Evolutionary conservation across 768 basidiomycete species (phyloP), one percentile per base, ranked within the genome.

Genomic region (Leccinum incarnatum): DNA sequence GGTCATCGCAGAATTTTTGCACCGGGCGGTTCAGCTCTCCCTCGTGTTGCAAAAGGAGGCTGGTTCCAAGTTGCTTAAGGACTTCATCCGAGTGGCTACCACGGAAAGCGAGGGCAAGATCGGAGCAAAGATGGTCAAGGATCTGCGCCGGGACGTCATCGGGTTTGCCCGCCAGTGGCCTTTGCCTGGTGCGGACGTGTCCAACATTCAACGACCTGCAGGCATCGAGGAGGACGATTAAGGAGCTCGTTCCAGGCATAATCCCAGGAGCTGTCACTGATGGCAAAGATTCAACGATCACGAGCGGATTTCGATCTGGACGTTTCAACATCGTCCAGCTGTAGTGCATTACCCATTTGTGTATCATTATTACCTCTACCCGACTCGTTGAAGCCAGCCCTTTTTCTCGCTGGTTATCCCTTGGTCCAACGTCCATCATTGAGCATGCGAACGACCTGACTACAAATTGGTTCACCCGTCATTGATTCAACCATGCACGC

Each of bases 1-100:
- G 72, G 72, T 83, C 58, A 94, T 98, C 55, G 97, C 88, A 40
- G 83, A 81, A 58, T 95, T 98, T 84, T 80, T 99, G 56, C 93
- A 98, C 80, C 94, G 95, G 52, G 85, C 93, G 30, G 90, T 99
- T 48, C 93, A 98, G 79, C 86, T 97, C 69, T 86, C 93, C 50
- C 82, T 95, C 47, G 71, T 84, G 42, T 83, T 97, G 48, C 97
- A 98, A 78, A 93, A 94, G 75, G 95, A 97, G 78, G 91, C 97
- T 25, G 95, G 95, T 32, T 83, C 84, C 57, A 98, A 97, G 81
- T 78, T 97, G 65, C 83, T 99, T 62, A 96, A 96, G 81, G 96
- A 98, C 81, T 98, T 98, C 68, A 84, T 95, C 61, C 83, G 87
- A 49, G 88, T 88, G 40, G 93, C 93, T 7, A 86, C 86, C 0